phyloP scores from a whole-genome alignment of 108 stramenopile species.

The Cyclotella atomus region DNA sequence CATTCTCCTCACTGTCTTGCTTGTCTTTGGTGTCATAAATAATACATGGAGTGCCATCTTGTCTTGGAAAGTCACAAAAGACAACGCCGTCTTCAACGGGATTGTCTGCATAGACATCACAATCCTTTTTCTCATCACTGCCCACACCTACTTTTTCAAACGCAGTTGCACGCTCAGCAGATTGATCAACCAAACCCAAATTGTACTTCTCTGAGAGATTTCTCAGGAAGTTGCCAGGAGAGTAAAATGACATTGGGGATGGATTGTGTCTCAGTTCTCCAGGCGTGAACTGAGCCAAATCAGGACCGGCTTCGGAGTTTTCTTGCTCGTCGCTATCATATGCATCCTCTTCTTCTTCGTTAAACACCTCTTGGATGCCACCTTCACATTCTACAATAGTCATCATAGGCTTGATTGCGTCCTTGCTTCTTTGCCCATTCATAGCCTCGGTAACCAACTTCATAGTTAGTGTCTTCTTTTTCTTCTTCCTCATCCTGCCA shows the following conservation, averaged over 20 bases:
- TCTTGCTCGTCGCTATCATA: slow-evolving; percentile 19
- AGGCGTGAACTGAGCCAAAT: slow-evolving; percentile 12
- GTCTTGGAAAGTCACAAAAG: slow-evolving; percentile 67
- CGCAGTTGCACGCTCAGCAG: background rate
- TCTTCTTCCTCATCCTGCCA: slow-evolving; percentile 25
- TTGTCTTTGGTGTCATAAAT: slow-evolving; percentile 44
- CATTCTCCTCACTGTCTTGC: background rate
- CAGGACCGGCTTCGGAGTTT: background rate
- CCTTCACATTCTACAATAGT: slow-evolving; percentile 25
- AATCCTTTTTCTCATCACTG: background rate
- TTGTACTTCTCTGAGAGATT: slow-evolving; percentile 33
- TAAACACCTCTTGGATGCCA: slow-evolving; percentile 11
- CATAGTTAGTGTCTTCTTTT: slow-evolving; percentile 27
- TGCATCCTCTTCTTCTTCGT: slow-evolving; percentile 19
- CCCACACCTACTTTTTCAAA: background rate
- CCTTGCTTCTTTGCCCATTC: slow-evolving; percentile 30
- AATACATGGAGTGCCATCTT: slow-evolving; percentile 71
- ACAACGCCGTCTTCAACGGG: slow-evolving; percentile 50
- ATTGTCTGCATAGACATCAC: slow-evolving; percentile 14
- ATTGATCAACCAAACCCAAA: slow-evolving; percentile 15
- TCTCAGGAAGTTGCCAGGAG: slow-evolving; percentile 30
- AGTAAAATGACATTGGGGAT: slow-evolving; percentile 26
- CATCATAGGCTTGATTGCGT: slow-evolving; percentile 36
- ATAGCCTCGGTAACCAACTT: slow-evolving; percentile 23
- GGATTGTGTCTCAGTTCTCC: slow-evolving; percentile 22